These are phyloP conservation scores for Dendryphion nanum DNA, from an alignment of 2,329 filamentous ascomycete species.

Conservation along the genomic window DNA sequence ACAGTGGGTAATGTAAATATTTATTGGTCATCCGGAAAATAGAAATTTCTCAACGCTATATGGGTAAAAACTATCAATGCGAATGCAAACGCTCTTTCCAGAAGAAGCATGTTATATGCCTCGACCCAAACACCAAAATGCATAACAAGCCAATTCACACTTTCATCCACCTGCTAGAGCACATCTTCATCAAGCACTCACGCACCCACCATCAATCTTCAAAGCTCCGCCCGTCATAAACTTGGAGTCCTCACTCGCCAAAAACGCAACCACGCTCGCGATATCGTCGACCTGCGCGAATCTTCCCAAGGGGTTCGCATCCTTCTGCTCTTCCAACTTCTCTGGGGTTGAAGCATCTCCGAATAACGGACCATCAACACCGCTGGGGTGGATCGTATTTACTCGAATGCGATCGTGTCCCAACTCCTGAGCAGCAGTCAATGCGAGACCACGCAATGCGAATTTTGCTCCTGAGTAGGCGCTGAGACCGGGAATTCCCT, in stretches of 20 bases:
- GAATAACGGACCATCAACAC: slow-evolving; percentile 38
- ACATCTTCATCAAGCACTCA: slow-evolving; percentile 14
- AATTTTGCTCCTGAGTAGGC: slow-evolving; percentile 40
- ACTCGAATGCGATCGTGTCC: slow-evolving; percentile 40
- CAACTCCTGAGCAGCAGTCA: slow-evolving; percentile 39
- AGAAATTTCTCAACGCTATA: too few relatives aligned
- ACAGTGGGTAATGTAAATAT: too few relatives aligned
- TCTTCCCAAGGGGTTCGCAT: slow-evolving; percentile 34
- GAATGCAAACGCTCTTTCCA: too few relatives aligned
- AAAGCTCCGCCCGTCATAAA: slow-evolving; percentile 39
- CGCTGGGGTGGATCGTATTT: slow-evolving; percentile 43
- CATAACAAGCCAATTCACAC: too few relatives aligned
- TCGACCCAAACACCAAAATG: not conserved
- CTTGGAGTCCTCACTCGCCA: slow-evolving; percentile 40
- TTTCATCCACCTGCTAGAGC: too few relatives aligned
- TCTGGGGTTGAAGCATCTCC: slow-evolving; percentile 35
- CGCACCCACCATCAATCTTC: slow-evolving; percentile 35
- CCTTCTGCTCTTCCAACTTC: slow-evolving; percentile 32
- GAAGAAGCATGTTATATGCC: not conserved
- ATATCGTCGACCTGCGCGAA: slow-evolving; percentile 40
- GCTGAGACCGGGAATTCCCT: slow-evolving; percentile 36
- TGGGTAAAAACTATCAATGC: too few relatives aligned
- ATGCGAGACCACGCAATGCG: slow-evolving; percentile 38
- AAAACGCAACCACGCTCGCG: slow-evolving; percentile 38
- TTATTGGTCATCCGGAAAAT: too few relatives aligned